phyloP scores from a whole-genome alignment of 345 rosid genomes.

The Garcia nutans region DNA sequence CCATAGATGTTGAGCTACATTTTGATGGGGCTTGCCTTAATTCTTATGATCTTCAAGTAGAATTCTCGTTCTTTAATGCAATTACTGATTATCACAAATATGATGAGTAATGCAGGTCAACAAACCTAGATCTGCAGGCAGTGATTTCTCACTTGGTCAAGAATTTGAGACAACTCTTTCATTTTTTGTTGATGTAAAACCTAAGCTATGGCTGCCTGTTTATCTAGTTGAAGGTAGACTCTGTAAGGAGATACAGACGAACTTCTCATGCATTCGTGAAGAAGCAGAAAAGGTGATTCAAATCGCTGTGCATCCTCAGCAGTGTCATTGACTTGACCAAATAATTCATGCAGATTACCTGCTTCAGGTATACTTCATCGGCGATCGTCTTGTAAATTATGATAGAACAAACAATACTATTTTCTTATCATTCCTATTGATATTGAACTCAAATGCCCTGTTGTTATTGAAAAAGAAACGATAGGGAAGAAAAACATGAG shows the following conservation, averaged over 20 bases:
- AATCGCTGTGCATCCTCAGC: constrained; percentile 13
- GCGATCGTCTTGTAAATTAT: constrained; percentile 2
- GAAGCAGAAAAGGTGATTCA: constrained; percentile 50
- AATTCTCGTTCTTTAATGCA: background rate
- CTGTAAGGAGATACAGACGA: constrained; percentile 62
- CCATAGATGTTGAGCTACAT: background rate
- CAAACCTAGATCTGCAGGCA: constrained; percentile 31
- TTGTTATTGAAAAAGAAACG: background rate
- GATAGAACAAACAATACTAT: background rate
- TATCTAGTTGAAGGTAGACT: constrained; percentile 77
- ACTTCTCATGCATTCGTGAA: constrained; percentile 62
- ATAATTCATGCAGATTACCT: background rate
- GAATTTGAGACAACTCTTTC: constrained; percentile 59
- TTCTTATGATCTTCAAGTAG: background rate
- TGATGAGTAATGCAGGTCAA: constrained; percentile 40
- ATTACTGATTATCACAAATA: constrained; percentile 2
- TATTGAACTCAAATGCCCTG: background rate
- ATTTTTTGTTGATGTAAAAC: constrained; percentile 64
- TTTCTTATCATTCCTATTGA: background rate
- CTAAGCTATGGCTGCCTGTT: constrained; percentile 82
- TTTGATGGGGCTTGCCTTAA: background rate
- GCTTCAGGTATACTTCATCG: background rate
- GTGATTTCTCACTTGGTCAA: constrained; percentile 30
- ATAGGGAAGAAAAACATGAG: background rate
- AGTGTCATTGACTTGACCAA: constrained; percentile 10